Evolutionary conservation across 2,329 filamentous ascomycete genomes (phyloP).

Genomic region (Fusarium xylarioides): DNA sequence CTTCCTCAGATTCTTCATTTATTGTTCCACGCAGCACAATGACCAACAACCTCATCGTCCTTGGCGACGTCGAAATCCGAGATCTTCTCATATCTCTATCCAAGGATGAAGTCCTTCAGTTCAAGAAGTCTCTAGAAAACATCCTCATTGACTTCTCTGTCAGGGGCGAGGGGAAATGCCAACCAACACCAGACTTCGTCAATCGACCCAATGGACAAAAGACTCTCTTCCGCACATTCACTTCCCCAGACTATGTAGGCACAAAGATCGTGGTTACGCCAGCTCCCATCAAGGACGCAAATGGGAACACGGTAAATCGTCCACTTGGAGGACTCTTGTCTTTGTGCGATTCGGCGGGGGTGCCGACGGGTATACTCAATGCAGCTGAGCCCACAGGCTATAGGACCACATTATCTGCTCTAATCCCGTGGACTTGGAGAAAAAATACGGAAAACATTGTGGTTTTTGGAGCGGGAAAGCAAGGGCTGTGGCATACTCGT

Average conservation of each 20-base stretch:
- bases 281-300: not conserved
- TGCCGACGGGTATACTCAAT: slow-evolving; percentile 63
- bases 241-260: slow-evolving; percentile 27
- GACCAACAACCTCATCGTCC: slow-evolving; percentile 4
- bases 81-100: slow-evolving; percentile 26
- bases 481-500: slow-evolving; percentile 77
- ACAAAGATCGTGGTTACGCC: slow-evolving; percentile 40
- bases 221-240: slow-evolving; percentile 41
- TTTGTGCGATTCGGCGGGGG: slow-evolving; percentile 13
- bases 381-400: slow-evolving; percentile 75
- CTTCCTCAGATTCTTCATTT: not conserved
- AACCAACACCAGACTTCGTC: slow-evolving; percentile 30
- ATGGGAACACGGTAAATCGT: not conserved
- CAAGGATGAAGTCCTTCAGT: slow-evolving; percentile 16
- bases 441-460: slow-evolving; percentile 58
- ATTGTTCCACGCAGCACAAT: not conserved
- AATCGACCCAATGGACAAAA: slow-evolving; percentile 37
- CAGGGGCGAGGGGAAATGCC: slow-evolving; percentile 28
- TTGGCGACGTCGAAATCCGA: slow-evolving; percentile 27
- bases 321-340: slow-evolving; percentile 24
- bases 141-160: slow-evolving; percentile 30
- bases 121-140: slow-evolving; percentile 16
- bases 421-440: slow-evolving; percentile 64
- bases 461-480: slow-evolving; percentile 75
- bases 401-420: slow-evolving; percentile 70